Conservation (phyloP, 768 basidiomycete genomes). For the Chalciporus chontae region DNA sequence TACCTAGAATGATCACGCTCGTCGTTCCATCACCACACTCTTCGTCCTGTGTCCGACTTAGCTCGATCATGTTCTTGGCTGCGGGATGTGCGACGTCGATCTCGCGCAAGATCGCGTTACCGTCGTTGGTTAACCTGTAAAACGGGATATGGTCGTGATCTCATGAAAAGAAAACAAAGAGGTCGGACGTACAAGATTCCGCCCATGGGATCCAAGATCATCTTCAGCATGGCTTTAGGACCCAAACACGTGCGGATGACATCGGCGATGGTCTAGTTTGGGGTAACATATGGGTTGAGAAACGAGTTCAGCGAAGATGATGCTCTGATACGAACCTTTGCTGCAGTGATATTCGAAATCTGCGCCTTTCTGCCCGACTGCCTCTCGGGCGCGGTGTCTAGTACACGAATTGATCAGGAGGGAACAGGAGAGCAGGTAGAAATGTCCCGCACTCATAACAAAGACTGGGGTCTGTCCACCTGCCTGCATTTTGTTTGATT, state of each 20-base stretch:
- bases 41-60: conserved; percentile 96
- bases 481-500: conserved; percentile 23
- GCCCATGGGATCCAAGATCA: conserved; percentile 99
- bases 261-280: conserved; percentile 85
- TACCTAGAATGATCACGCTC: conserved; percentile 95
- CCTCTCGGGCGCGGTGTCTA: conserved; percentile 92
- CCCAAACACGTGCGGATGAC: conserved; percentile 97
- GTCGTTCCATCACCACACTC: conserved; percentile 99
- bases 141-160: not conserved
- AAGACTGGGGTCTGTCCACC: conserved; percentile 73
- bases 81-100: conserved; percentile 99
- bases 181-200: conserved; percentile 78
- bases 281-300: not conserved
- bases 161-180: too few relatives aligned
- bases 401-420: not conserved
- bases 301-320: fast-evolving
- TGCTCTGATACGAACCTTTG: conserved; percentile 63
- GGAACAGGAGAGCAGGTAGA: not conserved
- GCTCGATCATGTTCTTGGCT: conserved; percentile 99
- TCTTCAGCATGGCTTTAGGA: conserved; percentile 98
- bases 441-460: conserved; percentile 63
- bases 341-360: conserved; percentile 94
- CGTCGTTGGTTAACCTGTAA: conserved; percentile 89
- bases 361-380: conserved; percentile 95
- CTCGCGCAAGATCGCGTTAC: conserved; percentile 97